Evolutionary conservation across 2,329 filamentous ascomycete genomes (phyloP).

Genomic region (Stromatinia cepivora): DNA sequence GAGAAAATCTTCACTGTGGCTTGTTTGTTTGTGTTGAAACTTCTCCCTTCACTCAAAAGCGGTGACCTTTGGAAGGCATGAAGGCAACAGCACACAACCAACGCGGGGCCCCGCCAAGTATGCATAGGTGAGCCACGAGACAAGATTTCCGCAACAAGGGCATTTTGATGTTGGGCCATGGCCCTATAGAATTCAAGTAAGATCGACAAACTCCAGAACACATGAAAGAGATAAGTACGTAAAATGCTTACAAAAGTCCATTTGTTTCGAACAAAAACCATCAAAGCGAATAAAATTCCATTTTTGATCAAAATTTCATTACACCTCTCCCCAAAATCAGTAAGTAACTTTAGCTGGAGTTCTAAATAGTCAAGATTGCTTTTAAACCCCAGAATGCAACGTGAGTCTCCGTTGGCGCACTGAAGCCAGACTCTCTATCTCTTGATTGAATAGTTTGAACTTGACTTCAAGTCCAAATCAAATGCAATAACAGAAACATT

Average conservation of each 20-base stretch:
- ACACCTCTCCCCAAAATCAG: background rate
- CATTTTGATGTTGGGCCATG: background rate
- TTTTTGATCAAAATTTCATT: background rate
- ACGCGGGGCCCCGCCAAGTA: slow-evolving; percentile 10
- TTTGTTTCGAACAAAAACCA: background rate
- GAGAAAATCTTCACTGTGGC: background rate
- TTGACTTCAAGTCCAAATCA: no score
- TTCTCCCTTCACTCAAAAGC: background rate
- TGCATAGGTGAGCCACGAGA: background rate
- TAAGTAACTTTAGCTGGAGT: background rate
- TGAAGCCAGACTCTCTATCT: no score
- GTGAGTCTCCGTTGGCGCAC: background rate
- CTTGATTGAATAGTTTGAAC: background rate
- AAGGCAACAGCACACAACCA: background rate
- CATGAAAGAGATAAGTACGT: background rate
- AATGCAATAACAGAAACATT: no score
- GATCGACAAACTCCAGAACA: background rate
- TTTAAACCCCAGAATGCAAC: background rate
- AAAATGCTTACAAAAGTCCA: background rate
- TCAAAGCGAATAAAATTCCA: background rate
- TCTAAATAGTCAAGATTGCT: background rate
- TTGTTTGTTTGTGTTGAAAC: background rate
- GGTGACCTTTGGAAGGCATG: background rate
- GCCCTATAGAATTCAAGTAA: background rate
- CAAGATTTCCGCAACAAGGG: background rate